Evolutionary conservation across 768 basidiomycete genomes (phyloP), one percentile per base, ranked within the genome.

Genomic region (Omphalotus guepiniiformis): DNA sequence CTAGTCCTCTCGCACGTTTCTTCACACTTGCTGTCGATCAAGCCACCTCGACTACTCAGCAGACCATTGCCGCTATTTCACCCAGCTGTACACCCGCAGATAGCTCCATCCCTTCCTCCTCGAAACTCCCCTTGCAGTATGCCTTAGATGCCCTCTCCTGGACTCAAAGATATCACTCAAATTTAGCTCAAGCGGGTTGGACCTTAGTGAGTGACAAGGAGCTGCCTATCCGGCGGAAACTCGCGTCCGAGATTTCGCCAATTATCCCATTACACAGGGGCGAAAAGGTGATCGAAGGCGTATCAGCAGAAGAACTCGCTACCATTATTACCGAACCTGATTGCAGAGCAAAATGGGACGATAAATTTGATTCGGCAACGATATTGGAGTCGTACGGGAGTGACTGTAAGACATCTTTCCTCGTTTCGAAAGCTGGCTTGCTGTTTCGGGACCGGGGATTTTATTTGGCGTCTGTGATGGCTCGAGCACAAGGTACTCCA

Each of bases 381-480:
- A 66, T 80, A 3, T 69, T 98, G 15, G 84, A 95, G 60, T 78
- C 82, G 29, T 96, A 83, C 60, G 90, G 91, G 1, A 79, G 80
- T 6, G 82, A 82, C 12, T 78, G 82, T 4, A 74, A 78, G 42
- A 93, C 91, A 0, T 70, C 77, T 21, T 93, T 93, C 59, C 54
- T 83, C 3, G 79, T 82, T 1, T 76, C 79, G 27, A 92, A 86
- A 58, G 82, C 84, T 23, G 82, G 85, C 0, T 93, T 96, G 61
- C 93, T 94, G 3, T 95, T 96, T 67, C 77, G 92, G 39, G 90
- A 91, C 57, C 74, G 96, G 25, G 89, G 90, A 2, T 91, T 96
- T 63, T 83, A 88, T 56, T 61, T 92, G 1, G 83, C 93, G 4
- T 83, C 76, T n/a, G 72, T 88, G 11, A 66, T 82, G 35, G 91